phyloP scores from a whole-genome alignment of 140 eudicot species.

The Oenanthe javanica region DNA sequence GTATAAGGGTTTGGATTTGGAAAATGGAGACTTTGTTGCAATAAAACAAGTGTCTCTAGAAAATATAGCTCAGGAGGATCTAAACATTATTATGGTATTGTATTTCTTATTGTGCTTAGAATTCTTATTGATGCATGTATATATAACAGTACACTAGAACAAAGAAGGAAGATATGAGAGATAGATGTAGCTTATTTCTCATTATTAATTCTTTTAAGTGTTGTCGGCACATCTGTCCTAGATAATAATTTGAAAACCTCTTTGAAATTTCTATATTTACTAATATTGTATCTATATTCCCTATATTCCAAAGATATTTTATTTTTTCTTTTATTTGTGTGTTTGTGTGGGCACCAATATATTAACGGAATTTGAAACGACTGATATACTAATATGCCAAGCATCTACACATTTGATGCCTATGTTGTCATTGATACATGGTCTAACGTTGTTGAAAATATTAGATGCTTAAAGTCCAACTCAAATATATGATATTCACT shows the following conservation, averaged over 20 bases:
- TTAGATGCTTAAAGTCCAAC: not conserved
- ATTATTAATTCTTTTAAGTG: not conserved
- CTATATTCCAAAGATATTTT: not conserved
- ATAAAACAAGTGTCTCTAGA: conserved; percentile 89
- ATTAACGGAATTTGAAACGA: not conserved
- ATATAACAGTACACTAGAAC: not conserved
- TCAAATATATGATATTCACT: not conserved
- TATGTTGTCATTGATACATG: not conserved
- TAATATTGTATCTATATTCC: not conserved
- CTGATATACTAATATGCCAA: not conserved
- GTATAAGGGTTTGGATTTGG: conserved; percentile 95
- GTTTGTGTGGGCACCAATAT: not conserved
- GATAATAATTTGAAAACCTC: not conserved
- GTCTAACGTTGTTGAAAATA: not conserved
- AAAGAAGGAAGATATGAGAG: not conserved
- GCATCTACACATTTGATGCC: not conserved
- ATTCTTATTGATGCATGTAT: not conserved
- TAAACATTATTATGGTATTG: conserved; percentile 79
- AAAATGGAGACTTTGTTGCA: conserved; percentile 95
- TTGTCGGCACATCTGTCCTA: not conserved
- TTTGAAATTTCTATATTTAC: not conserved
- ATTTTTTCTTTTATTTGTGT: not conserved
- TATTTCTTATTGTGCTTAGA: conserved; percentile 4
- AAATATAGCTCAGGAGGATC: conserved; percentile 90
- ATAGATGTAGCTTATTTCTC: not conserved